A percentile compares a stretch with the other conserved stretches of the same genome.
These are phyloP conservation scores for Euclidium syriacum DNA, from an alignment of 345 rosid species.

Conservation along the genomic window DNA sequence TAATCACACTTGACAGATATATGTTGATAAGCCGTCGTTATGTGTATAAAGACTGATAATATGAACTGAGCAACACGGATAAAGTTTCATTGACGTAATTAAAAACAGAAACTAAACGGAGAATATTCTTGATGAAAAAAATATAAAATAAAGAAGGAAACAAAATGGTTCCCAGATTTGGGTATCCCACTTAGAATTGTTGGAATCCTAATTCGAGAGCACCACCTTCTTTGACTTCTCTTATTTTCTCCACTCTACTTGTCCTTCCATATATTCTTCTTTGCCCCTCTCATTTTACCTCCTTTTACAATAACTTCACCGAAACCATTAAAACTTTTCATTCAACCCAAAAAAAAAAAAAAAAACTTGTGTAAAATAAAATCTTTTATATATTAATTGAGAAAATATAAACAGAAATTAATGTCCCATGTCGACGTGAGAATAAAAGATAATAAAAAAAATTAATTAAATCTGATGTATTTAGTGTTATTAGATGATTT, in stretches of 20 bases:
- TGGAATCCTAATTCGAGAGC: constrained; percentile 36
- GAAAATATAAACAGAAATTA: too few species aligned
- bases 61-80: constrained; percentile 19
- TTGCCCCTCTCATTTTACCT: neutral
- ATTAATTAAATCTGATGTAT: too few species aligned
- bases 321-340: too few species aligned
- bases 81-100: constrained; percentile 12
- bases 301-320: neutral
- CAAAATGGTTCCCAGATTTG: constrained; percentile 32
- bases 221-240: constrained; percentile 19
- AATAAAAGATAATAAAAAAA: too few species aligned
- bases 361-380: too few species aligned
- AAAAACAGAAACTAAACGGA: neutral
- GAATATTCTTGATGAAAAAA: neutral
- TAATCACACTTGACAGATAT: neutral
- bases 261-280: neutral
- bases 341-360: too few species aligned
- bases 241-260: neutral
- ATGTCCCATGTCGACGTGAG: too few species aligned
- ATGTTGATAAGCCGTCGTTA: constrained; percentile 1
- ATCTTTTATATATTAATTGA: too few species aligned
- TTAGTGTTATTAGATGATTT: too few species aligned
- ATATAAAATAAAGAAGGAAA: neutral
- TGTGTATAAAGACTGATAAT: neutral
- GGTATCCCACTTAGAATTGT: constrained; percentile 32